Base-by-base conservation (phyloP, 2,329 filamentous ascomycete species). In the Fusarium keratoplasticum region DNA sequence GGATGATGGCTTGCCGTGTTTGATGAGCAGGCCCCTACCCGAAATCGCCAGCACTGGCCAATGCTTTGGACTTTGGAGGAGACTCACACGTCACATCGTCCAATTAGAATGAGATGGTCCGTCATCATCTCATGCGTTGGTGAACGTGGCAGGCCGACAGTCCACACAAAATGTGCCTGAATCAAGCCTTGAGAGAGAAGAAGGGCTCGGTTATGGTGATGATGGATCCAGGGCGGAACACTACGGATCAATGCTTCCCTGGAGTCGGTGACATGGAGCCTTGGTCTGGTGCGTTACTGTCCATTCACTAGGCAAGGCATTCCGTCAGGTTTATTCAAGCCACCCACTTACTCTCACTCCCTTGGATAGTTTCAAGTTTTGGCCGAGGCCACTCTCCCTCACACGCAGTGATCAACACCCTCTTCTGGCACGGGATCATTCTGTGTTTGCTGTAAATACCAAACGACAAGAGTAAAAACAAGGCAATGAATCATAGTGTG, bases 111-210 rank as follows among this genome's bases (percentile, higher is more conserved):
- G 22, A 31, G 52, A 9, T 31, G 42, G 59, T 64, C 55, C 58
- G 62, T 74, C 63, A 68, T 55, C 33, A 18, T 59, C 47, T 62
- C 57, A 61, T 74, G 71, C 62, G 47, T 40, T 61, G 50, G 22
- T 18, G 54, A 27, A 47, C 67, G 67, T 73, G 71, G 67, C 70
- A 73, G 44, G 50, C 44, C 13, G 47, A 62, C 55, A 63, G 36
- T 61, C 66, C 63, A 59, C 63, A 35, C 47, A 61, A 47, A 20
- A 58, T 38, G 13, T 54, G 59, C 59, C 62, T 64, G 57, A 71
- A 44, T 62, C 62, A 67, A 59, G 62, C 47, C 59, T 47, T 27
- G 31, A 36, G 20, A 61, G 57, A 16, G 4, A 42, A 10, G 14
- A n/a, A 20, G 61, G 54, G 58, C 18, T 60, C 54, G 47, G 59